Conservation (phyloP, 2,329 filamentous ascomycete species). For the Sporothrix curviconia region DNA sequence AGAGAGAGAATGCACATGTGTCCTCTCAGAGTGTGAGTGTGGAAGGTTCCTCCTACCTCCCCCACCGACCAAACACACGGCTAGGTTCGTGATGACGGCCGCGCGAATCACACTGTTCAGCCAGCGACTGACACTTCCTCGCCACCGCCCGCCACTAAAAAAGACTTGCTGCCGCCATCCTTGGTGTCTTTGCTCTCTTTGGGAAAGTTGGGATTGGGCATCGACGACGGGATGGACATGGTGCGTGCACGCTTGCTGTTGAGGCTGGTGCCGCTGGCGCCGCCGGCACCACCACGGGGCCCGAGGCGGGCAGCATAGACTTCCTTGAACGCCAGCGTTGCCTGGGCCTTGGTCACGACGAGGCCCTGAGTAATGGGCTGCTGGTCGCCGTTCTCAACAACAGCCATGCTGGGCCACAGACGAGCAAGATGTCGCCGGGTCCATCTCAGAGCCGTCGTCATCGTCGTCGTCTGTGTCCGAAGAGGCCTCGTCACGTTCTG, state of each 20-base stretch:
- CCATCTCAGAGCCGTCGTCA: slow-evolving; percentile 21
- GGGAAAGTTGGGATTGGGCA: slow-evolving; percentile 12
- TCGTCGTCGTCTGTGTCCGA: not conserved
- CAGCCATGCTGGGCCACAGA: slow-evolving; percentile 31
- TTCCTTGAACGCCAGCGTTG: slow-evolving; percentile 15
- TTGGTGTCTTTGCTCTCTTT: no score
- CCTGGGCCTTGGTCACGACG: slow-evolving; percentile 31
- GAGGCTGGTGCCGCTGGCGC: not conserved
- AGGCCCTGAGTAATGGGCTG: slow-evolving; percentile 30
- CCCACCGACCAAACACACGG: no score
- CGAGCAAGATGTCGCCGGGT: slow-evolving; percentile 29
- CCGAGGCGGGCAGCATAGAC: slow-evolving; percentile 6
- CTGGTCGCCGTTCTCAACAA: slow-evolving; percentile 28
- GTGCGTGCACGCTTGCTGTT: slow-evolving; percentile 15
- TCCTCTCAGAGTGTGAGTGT: not conserved
- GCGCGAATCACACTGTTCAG: slow-evolving; percentile 1
- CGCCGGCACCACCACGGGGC: not conserved
- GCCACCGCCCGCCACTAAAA: slow-evolving; percentile 15
- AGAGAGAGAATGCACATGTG: not conserved
- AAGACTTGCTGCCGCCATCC: slow-evolving; percentile 5
- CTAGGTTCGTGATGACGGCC: not conserved
- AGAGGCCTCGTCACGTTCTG: slow-evolving; percentile 4
- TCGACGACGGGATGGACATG: slow-evolving; percentile 17
- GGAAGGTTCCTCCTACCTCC: no score
- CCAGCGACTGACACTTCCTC: slow-evolving; percentile 11